These are phyloP conservation scores for Xylariaceae sp. DNA, from an alignment of 2,329 filamentous ascomycete genomes.

Conservation along the genomic window DNA sequence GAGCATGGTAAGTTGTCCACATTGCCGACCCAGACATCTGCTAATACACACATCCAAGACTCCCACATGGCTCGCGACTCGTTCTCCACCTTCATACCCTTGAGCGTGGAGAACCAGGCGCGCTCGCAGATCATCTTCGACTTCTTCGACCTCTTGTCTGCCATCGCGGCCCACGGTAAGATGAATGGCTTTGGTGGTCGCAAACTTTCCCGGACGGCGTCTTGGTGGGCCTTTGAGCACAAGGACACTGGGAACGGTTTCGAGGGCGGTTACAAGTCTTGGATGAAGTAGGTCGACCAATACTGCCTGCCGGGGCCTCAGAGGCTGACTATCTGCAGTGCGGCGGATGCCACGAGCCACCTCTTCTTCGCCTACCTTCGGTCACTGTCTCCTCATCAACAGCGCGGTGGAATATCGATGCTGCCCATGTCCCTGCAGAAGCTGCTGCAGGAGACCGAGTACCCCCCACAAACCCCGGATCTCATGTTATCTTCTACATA, in stretches of 20 bases:
- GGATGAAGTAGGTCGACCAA: slow-evolving; percentile 57
- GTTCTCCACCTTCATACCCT: slow-evolving; percentile 91
- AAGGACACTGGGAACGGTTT: slow-evolving; percentile 83
- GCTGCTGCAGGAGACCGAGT: slow-evolving; percentile 85
- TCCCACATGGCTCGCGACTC: slow-evolving; percentile 86
- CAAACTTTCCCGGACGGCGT: slow-evolving; percentile 89
- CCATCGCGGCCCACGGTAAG: slow-evolving; percentile 88
- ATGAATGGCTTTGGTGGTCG: slow-evolving; percentile 86
- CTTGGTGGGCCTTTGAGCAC: slow-evolving; percentile 98
- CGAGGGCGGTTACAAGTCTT: slow-evolving; percentile 85
- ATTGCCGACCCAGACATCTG: background rate
- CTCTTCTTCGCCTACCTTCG: slow-evolving; percentile 96
- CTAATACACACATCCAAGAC: slow-evolving; percentile 41
- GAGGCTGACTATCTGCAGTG: slow-evolving; percentile 44
- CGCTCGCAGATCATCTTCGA: slow-evolving; percentile 86
- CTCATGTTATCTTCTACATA: slow-evolving; percentile 75
- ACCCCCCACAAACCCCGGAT: slow-evolving; percentile 72
- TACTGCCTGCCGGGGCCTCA: background rate
- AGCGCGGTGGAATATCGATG: slow-evolving; percentile 70
- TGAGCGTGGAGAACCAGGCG: slow-evolving; percentile 82
- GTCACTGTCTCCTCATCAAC: slow-evolving; percentile 75
- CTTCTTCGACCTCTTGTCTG: slow-evolving; percentile 89
- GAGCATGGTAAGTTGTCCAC: slow-evolving; percentile 63
- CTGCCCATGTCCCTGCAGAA: slow-evolving; percentile 88
- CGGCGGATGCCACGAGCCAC: slow-evolving; percentile 92